Conservation (phyloP, 1,284 basidiomycete genomes). For the Tremellales sp. region DNA sequence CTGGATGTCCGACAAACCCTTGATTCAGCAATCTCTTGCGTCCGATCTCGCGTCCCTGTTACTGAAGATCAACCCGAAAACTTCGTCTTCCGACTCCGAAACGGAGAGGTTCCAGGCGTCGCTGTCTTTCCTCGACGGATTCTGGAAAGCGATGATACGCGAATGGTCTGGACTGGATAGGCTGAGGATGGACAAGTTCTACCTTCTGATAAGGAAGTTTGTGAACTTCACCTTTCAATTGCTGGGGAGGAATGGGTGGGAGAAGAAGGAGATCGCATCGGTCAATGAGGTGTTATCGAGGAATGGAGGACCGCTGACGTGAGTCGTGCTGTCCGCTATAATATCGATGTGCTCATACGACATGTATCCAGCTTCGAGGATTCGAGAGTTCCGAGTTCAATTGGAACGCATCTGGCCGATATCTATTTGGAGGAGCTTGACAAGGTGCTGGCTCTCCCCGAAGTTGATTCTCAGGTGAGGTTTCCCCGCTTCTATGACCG, state of each 20-base stretch:
- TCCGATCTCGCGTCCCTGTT: conserved; percentile 76
- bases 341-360: neutral
- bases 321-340: conserved; percentile 27
- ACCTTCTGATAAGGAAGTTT: conserved; percentile 87
- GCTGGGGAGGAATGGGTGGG: conserved; percentile 69
- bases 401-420: conserved; percentile 82
- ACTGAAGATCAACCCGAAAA: conserved; percentile 59
- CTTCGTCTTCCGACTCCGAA: conserved; percentile 1
- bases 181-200: conserved; percentile 94
- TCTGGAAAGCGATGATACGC: conserved; percentile 82
- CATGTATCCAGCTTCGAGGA: conserved; percentile 60
- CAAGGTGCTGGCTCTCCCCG: conserved; percentile 55
- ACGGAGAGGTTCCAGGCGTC: conserved; percentile 52
- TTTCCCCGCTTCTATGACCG: conserved; percentile 1
- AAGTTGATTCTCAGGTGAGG: conserved; percentile 33
- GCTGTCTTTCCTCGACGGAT: conserved; percentile 74
- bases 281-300: conserved; percentile 64
- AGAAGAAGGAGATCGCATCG: conserved; percentile 54
- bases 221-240: conserved; percentile 79
- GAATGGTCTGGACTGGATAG: conserved; percentile 93
- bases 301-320: conserved; percentile 74
- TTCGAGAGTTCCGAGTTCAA: conserved; percentile 67
- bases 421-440: conserved; percentile 89
- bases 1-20: conserved; percentile 99
- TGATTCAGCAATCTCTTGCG: conserved; percentile 90